Evolutionary conservation across 345 rosid species (phyloP).

Genomic region (Ailanthus altissimus): DNA sequence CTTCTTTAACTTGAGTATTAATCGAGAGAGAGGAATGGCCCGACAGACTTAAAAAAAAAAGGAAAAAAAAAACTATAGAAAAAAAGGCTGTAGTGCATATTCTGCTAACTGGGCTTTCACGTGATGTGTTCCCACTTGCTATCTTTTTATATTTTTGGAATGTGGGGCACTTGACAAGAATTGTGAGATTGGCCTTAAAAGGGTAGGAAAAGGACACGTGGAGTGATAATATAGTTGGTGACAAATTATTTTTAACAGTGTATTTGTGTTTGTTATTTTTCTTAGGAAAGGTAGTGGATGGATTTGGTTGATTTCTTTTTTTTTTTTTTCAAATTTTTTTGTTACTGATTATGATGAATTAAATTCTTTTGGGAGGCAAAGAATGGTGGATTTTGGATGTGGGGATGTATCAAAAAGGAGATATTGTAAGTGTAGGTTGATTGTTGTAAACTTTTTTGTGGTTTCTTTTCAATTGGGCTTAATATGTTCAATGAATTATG

Average conservation of each 20-base stretch:
- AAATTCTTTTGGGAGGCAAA: slow-evolving; percentile 21
- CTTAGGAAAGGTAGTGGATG: not conserved
- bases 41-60: not conserved
- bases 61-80: not conserved
- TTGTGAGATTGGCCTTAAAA: slow-evolving; percentile 11
- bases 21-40: not conserved
- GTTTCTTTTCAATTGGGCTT: not conserved
- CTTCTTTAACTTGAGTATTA: slow-evolving; percentile 2
- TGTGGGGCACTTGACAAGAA: slow-evolving; percentile 21
- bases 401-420: slow-evolving; percentile 18
- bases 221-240: slow-evolving; percentile 25
- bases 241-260: not conserved
- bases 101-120: slow-evolving; percentile 37
- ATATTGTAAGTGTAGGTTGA: slow-evolving; percentile 21
- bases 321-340: not conserved
- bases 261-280: slow-evolving; percentile 2
- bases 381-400: slow-evolving; percentile 7
- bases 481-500: not conserved
- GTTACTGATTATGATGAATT: not conserved
- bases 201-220: slow-evolving; percentile 22
- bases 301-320: not conserved
- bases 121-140: slow-evolving; percentile 37
- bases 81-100: slow-evolving; percentile 20
- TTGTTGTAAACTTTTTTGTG: slow-evolving; percentile 4
- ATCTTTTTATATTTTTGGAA: not conserved